Base-by-base conservation (phyloP, 805 yeast species). In the Suhomyces kilbournensis region DNA sequence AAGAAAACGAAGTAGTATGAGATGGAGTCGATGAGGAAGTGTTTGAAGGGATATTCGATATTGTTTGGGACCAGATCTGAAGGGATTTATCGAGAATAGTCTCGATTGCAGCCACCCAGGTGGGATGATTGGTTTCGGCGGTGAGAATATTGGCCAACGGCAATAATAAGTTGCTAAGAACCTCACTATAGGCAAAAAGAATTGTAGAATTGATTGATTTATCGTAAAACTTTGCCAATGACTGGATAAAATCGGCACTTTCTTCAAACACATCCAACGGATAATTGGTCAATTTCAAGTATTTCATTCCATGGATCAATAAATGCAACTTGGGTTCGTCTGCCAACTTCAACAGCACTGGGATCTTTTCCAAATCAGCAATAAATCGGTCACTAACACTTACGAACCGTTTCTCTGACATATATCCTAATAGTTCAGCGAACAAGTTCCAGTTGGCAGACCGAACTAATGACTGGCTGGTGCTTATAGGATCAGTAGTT, bases 111-210 rank as follows among this genome's bases (percentile, higher is more conserved):
- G 84, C 88, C 0, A 86, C 84, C 99, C 99, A 94, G 1, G 87
- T 83, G 3, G 99, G 99, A 66, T 93, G 96, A 62, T 94, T 93
- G 0, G 90, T 92, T 65, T 94, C 99, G 0, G 97, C 98, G 0
- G 97, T 90, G 30, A 92, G 76, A 1, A 84, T 77, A 7, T 90
- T 93, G 0, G 97, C 96, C 22, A 94, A 67, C 0, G 97, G 96
- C 40, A 90, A 71, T 2, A 94, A 70, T 23, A 94, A 77, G 49
- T 82, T 85, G 51, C 86, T 79, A 39, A 92, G 75, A 1, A 90
- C 96, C 57, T 90, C 96, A 46, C 94, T 88, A 64, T 93, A 96
- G 1, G 96, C 92, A 53, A 81, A 75, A 32, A 84, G 76, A 1
- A 93, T 76, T 3, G 84, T 77, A 48, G 83, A 83, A 56, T 86